Percentiles rank a stretch among this genome's conserved stretches.
These are phyloP conservation scores for Leccinum subrobustum DNA, from an alignment of 1,284 basidiomycete genomes.

Conservation along the genomic window DNA sequence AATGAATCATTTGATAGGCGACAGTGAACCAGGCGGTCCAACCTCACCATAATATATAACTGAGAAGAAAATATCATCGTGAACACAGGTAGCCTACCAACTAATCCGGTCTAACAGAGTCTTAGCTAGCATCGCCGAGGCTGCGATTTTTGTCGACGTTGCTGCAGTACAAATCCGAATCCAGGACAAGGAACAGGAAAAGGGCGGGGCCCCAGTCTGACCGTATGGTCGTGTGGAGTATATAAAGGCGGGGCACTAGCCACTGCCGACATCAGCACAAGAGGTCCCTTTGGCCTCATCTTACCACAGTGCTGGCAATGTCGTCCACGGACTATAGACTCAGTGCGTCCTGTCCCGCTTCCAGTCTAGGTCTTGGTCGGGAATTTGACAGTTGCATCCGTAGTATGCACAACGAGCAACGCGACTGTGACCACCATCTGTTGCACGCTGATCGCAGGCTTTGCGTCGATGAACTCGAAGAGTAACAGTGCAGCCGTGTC, in stretches of 20 bases:
- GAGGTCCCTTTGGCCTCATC: neutral
- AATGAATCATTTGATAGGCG: no score
- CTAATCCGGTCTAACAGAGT: neutral
- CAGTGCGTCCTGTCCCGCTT: neutral
- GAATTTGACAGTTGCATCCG: neutral
- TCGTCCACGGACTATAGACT: neutral
- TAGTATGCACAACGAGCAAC: conserved; percentile 8
- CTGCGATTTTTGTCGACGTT: neutral
- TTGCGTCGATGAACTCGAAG: neutral
- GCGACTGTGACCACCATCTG: conserved; percentile 8
- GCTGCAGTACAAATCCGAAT: no score
- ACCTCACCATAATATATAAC: neutral
- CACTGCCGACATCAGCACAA: neutral
- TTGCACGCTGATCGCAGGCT: neutral
- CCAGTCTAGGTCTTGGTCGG: neutral
- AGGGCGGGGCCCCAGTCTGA: neutral
- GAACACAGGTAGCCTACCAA: neutral
- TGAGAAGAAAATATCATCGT: neutral
- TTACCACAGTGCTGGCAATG: neutral
- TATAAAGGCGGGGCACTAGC: neutral
- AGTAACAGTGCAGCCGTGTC: neutral
- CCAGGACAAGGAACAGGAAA: neutral
- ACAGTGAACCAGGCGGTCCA: neutral
- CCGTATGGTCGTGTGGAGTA: neutral
- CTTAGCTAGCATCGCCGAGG: neutral